Evolutionary conservation across 148 eudicot species (phyloP).

Genomic region (Oxyria digyna): DNA sequence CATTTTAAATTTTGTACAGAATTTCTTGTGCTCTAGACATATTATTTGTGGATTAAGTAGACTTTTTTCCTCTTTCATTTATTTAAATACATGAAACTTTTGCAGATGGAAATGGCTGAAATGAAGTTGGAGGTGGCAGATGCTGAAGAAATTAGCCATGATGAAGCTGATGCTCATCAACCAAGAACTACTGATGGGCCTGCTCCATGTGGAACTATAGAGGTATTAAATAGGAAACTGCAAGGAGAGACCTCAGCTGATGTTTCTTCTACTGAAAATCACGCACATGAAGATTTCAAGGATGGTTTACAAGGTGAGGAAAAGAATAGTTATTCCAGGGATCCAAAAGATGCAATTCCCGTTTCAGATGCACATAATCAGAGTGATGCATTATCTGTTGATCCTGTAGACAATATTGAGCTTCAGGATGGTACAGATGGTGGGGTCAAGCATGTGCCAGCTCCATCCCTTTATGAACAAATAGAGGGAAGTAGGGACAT

Average conservation of each 20-base stretch:
- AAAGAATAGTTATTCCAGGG: background rate
- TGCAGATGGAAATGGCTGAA: conserved; percentile 20
- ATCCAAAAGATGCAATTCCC: conserved; percentile 7
- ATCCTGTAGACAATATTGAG: conserved; percentile 12
- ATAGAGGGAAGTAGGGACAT: conserved; percentile 10
- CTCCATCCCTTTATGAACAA: conserved; percentile 7
- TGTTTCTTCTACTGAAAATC: conserved; percentile 12
- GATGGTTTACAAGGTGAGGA: conserved; percentile 7
- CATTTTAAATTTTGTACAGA: background rate
- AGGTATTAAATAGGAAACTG: conserved; percentile 12
- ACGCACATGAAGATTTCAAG: conserved; percentile 17
- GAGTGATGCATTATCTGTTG: conserved; percentile 9
- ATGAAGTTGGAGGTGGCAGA: conserved; percentile 6
- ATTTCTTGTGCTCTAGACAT: background rate
- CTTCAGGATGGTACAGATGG: conserved; percentile 8
- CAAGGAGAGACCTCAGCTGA: conserved; percentile 15
- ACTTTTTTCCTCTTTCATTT: background rate
- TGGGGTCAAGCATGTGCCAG: conserved; percentile 10
- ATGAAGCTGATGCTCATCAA: conserved; percentile 5
- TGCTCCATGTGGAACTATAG: conserved; percentile 6
- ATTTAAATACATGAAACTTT: conserved; percentile 14
- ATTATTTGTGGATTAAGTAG: background rate
- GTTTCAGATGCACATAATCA: conserved; percentile 2
- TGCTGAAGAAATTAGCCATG: background rate
- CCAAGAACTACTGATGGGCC: conserved; percentile 9